These are phyloP conservation scores for Kondoa subrosea DNA, from an alignment of 768 basidiomycete genomes.

Conservation along the genomic window DNA sequence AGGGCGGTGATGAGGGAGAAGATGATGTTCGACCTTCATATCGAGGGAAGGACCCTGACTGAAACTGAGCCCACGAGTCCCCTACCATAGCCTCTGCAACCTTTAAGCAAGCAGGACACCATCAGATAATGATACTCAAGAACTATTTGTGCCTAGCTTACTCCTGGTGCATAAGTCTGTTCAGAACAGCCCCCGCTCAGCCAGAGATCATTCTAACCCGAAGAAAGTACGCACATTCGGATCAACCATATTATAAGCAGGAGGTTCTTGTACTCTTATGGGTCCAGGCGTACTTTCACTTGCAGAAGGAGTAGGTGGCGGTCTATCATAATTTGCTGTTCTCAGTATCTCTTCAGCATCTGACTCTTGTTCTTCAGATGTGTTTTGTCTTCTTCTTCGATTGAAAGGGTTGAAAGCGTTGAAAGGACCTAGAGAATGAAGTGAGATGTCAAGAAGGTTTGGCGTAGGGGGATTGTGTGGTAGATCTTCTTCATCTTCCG, in stretches of 20 bases:
- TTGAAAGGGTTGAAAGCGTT: conserved; percentile 24
- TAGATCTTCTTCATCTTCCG: conserved; percentile 17
- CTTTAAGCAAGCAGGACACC: not conserved
- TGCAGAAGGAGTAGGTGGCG: conserved; percentile 1
- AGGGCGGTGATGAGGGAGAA: not conserved
- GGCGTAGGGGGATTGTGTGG: conserved; percentile 38
- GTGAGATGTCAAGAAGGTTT: conserved; percentile 35
- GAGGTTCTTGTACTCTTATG: conserved; percentile 12
- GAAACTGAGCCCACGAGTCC: conserved; percentile 14
- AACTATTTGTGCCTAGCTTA: not conserved
- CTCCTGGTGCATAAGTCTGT: conserved; percentile 15
- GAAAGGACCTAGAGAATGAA: conserved; percentile 30
- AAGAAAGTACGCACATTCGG: conserved; percentile 11
- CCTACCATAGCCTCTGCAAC: conserved; percentile 20
- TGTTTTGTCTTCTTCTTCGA: conserved; percentile 12
- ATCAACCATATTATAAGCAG: conserved; percentile 16
- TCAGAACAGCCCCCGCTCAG: not conserved
- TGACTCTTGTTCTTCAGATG: conserved; percentile 18
- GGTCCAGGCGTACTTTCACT: not conserved
- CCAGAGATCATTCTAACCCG: not conserved
- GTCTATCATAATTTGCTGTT: conserved; percentile 6
- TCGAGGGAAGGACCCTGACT: not conserved
- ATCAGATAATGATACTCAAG: not conserved
- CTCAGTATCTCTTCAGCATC: conserved; percentile 20
- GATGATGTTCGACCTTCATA: not conserved